phyloP scores from a whole-genome alignment of 1,284 basidiomycete genomes.

The Coniferiporia sulphurascens region DNA sequence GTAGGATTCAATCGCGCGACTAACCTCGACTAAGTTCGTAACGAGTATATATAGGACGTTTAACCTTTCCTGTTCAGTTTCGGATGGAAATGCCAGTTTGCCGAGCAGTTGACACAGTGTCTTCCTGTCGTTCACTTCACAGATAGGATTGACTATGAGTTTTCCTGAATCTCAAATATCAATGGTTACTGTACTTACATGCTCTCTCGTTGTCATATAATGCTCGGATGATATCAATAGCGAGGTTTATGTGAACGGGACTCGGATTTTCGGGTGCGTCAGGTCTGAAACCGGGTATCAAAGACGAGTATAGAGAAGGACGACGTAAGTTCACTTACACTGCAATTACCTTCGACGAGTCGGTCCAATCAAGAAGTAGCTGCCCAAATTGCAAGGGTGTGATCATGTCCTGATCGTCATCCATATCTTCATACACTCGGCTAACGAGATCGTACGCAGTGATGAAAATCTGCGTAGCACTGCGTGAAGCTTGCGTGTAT shows the following conservation, averaged over 20 bases:
- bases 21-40: conserved; percentile 17
- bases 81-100: not conserved
- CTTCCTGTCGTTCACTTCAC: conserved; percentile 14
- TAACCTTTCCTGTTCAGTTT: conserved; percentile 4
- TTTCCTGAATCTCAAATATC: not conserved
- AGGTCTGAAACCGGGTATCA: not conserved
- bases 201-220: conserved; percentile 15
- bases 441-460: conserved; percentile 7
- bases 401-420: conserved; percentile 20
- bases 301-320: not conserved
- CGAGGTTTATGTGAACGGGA: conserved; percentile 12
- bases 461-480: not conserved
- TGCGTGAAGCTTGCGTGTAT: not conserved
- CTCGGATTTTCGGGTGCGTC: not conserved
- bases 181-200: not conserved
- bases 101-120: conserved; percentile 1
- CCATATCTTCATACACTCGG: conserved; percentile 14
- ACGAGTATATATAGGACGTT: conserved; percentile 17
- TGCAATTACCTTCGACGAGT: conserved; percentile 13
- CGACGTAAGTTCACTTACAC: not conserved
- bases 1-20: not conserved
- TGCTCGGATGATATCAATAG: conserved; percentile 14
- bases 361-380: conserved; percentile 17
- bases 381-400: conserved; percentile 17
- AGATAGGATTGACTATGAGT: not conserved